Evolutionary conservation across 192 early-diverging fungal genomes (phyloP).

Genomic region (Coemansia sp.): DNA sequence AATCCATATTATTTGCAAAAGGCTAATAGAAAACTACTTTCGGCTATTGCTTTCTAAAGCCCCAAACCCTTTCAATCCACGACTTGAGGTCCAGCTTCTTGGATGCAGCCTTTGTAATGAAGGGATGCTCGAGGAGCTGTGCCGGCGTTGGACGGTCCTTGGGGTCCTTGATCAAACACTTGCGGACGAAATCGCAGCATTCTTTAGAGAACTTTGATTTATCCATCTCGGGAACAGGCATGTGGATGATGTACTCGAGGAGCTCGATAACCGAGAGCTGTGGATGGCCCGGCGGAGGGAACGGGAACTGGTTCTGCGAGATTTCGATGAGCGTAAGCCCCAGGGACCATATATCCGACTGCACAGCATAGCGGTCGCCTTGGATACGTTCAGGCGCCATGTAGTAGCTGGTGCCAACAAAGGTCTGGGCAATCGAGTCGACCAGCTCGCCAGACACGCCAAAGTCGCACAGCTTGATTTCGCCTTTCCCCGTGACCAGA

Average conservation of each 20-base stretch:
- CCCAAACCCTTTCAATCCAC: slow-evolving; percentile 77
- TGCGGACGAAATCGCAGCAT: slow-evolving; percentile 51
- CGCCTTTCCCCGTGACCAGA: slow-evolving; percentile 80
- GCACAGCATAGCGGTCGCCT: slow-evolving; percentile 82
- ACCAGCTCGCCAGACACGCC: slow-evolving; percentile 91
- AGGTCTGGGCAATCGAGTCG: slow-evolving; percentile 88
- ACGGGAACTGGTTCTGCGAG: slow-evolving; percentile 89
- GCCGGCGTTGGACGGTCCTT: slow-evolving; percentile 63
- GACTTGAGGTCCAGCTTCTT: slow-evolving; percentile 64
- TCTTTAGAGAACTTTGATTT: slow-evolving; percentile 46
- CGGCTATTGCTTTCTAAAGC: slow-evolving; percentile 13
- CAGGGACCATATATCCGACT: slow-evolving; percentile 96
- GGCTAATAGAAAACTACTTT: not conserved
- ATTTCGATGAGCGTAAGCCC: slow-evolving; percentile 93
- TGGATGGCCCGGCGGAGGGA: slow-evolving; percentile 77
- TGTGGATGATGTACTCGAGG: slow-evolving; percentile 87
- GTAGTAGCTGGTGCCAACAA: slow-evolving; percentile 96
- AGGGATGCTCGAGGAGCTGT: slow-evolving; percentile 68
- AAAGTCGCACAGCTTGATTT: slow-evolving; percentile 97
- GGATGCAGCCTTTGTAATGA: slow-evolving; percentile 62
- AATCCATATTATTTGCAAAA: too few relatives aligned
- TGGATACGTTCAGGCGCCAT: slow-evolving; percentile 98
- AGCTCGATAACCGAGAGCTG: slow-evolving; percentile 88
- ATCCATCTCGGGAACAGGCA: slow-evolving; percentile 79
- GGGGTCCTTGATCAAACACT: slow-evolving; percentile 74